Percentiles rank a stretch among this genome's conserved stretches.
phyloP scores from a whole-genome alignment of 164 flowering plant genomes.

The Aristolochia contorta region DNA sequence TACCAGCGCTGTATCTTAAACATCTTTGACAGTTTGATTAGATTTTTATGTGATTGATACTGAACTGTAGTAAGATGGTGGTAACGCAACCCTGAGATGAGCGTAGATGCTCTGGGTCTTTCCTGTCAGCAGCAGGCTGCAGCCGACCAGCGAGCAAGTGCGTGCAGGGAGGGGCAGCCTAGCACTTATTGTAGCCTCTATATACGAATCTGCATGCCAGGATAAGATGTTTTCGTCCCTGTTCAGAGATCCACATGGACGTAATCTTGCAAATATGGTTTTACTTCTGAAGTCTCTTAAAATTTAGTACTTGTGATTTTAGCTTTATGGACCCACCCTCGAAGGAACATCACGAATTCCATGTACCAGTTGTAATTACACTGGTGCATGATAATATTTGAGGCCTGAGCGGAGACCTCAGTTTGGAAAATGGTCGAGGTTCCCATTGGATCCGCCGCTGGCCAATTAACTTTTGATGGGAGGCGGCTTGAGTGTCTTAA shows the following conservation, averaged over 20 bases:
- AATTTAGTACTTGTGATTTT: constrained; percentile 71
- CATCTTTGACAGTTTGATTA: constrained; percentile 96
- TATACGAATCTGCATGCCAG: constrained; percentile 68
- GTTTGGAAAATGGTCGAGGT: constrained; percentile 97
- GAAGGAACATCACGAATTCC: constrained; percentile 80
- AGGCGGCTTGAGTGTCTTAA: constrained; percentile 53
- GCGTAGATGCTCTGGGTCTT: constrained; percentile 96
- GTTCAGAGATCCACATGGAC: constrained; percentile 91
- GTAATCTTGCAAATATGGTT: constrained; percentile 85
- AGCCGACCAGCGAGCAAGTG: constrained; percentile 89
- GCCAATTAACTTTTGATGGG: constrained; percentile 92
- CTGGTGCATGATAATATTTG: constrained; percentile 87
- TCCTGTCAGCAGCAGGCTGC: constrained; percentile 88
- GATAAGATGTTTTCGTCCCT: constrained; percentile 88
- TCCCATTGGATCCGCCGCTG: constrained; percentile 90
- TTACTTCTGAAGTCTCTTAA: constrained; percentile 74
- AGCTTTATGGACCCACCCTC: constrained; percentile 99
- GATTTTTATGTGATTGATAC: constrained; percentile 82
- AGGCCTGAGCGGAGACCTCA: constrained; percentile 62
- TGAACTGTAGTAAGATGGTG: constrained; percentile 87
- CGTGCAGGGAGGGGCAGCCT: constrained; percentile 96
- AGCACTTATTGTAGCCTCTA: constrained; percentile 45
- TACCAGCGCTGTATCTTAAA: constrained; percentile 97
- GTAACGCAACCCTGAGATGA: constrained; percentile 89
- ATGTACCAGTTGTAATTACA: constrained; percentile 92